phyloP scores from a whole-genome alignment of 1,284 basidiomycete species.

The Filobasidium uniguttulatum region DNA sequence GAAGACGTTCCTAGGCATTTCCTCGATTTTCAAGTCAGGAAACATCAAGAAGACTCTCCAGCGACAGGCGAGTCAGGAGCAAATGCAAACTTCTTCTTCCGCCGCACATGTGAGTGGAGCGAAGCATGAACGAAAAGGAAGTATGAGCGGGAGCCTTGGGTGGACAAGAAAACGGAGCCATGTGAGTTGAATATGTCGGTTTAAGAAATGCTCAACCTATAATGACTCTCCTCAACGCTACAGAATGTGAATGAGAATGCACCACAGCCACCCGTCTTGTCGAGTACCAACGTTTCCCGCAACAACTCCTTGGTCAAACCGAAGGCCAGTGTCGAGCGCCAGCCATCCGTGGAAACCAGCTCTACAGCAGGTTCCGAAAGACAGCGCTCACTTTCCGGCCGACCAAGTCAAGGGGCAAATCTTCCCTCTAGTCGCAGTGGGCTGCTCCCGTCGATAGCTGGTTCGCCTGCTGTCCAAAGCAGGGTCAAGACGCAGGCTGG shows the following conservation, averaged over 20 bases:
- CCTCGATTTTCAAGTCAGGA: slow-evolving; percentile 64
- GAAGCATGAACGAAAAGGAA: slow-evolving; percentile 41
- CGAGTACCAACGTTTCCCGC: not conserved
- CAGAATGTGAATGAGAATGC: no score
- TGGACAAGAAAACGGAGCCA: slow-evolving; percentile 83
- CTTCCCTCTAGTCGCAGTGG: slow-evolving; percentile 4
- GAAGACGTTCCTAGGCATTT: slow-evolving; percentile 42
- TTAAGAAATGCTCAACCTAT: no score
- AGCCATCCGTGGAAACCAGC: no score
- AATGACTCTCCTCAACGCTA: no score
- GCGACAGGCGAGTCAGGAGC: slow-evolving; percentile 12
- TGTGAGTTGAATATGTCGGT: no score
- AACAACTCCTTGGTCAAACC: no score
- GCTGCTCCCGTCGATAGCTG: slow-evolving; percentile 5
- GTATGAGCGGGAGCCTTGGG: slow-evolving; percentile 51
- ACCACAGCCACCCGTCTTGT: not conserved
- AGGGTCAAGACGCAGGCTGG: no score
- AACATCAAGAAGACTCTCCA: slow-evolving; percentile 59
- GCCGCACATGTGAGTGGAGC: slow-evolving; percentile 1
- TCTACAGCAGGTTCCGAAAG: no score
- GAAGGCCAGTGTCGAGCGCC: no score
- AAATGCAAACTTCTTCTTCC: slow-evolving; percentile 1
- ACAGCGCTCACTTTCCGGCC: slow-evolving; percentile 4
- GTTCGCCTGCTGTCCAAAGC: slow-evolving; percentile 19
- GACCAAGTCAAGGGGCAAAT: slow-evolving; percentile 14